Evolutionary conservation across 2,329 filamentous ascomycete genomes (phyloP).

Genomic region (Trichocomaceae sp.): DNA sequence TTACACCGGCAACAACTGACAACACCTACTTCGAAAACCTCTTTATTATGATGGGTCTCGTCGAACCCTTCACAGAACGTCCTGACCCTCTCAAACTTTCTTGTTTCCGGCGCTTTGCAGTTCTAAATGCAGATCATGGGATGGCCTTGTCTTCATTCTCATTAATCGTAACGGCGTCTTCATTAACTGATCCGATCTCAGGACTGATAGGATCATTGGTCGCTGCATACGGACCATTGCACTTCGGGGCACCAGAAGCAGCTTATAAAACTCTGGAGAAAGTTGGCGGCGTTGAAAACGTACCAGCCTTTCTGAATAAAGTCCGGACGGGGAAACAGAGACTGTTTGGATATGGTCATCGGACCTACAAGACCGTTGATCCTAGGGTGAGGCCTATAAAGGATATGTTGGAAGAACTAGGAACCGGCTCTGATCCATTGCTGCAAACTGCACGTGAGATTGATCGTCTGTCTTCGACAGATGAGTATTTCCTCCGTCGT

Average conservation of each 20-base stretch:
- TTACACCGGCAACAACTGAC: constrained; percentile 25
- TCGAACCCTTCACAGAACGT: constrained; percentile 19
- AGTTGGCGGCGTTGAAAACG: constrained; percentile 22
- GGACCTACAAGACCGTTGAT: constrained; percentile 26
- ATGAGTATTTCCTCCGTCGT: constrained; percentile 24
- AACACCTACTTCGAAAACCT: constrained; percentile 52
- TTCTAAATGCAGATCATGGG: constrained; percentile 54
- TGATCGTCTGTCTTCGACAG: constrained; percentile 19
- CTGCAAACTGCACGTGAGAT: constrained; percentile 23
- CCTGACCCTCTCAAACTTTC: constrained; percentile 42
- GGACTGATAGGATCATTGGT: constrained; percentile 48
- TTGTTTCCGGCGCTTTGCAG: constrained; percentile 49
- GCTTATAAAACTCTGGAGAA: constrained; percentile 41
- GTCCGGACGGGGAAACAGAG: constrained; percentile 24
- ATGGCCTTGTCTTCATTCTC: constrained; percentile 54
- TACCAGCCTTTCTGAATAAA: constrained; percentile 23
- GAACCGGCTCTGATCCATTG: constrained; percentile 2
- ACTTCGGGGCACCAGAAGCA: constrained; percentile 54
- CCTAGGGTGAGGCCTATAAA: constrained; percentile 23
- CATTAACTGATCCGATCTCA: constrained; percentile 49
- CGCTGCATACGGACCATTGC: constrained; percentile 52
- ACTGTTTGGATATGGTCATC: constrained; percentile 29
- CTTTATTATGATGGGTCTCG: constrained; percentile 49
- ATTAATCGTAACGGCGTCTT: constrained; percentile 51
- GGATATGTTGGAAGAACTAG: constrained; percentile 21